These are phyloP conservation scores for Anthostomella pinea DNA, from an alignment of 2,329 filamentous ascomycete genomes.

Conservation along the genomic window DNA sequence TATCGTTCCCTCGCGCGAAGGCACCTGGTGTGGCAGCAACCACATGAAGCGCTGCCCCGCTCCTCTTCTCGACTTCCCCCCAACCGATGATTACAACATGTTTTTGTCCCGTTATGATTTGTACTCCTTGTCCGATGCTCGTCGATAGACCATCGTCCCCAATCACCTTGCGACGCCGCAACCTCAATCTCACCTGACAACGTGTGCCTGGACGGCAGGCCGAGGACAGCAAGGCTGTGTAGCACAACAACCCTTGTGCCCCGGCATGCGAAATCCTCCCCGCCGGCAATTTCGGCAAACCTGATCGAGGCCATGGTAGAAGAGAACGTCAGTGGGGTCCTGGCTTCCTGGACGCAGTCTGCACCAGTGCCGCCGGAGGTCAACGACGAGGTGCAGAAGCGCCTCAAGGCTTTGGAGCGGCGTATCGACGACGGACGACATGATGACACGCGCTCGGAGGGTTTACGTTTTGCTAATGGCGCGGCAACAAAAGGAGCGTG, in stretches of 20 bases:
- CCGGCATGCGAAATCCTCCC: slow-evolving; percentile 15
- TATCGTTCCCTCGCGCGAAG: too few relatives aligned
- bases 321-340: slow-evolving; percentile 83
- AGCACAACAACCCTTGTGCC: slow-evolving; percentile 16
- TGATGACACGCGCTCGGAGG: slow-evolving; percentile 76
- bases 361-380: slow-evolving; percentile 51
- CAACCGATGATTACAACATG: too few relatives aligned
- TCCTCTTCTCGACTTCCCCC: too few relatives aligned
- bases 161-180: too few relatives aligned
- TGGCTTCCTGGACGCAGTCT: slow-evolving; percentile 70
- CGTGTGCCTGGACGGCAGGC: too few relatives aligned
- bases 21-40: too few relatives aligned
- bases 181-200: too few relatives aligned
- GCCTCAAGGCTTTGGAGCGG: slow-evolving; percentile 80
- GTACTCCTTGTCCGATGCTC: too few relatives aligned
- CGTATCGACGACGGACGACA: slow-evolving; percentile 69
- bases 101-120: too few relatives aligned
- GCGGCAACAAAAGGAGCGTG: slow-evolving; percentile 81
- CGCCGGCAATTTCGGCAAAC: slow-evolving; percentile 56
- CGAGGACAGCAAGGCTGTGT: too few relatives aligned
- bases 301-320: slow-evolving; percentile 91
- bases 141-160: too few relatives aligned
- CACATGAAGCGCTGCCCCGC: too few relatives aligned
- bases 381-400: slow-evolving; percentile 73
- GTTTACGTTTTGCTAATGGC: slow-evolving; percentile 88